Base-by-base conservation (phyloP, 768 basidiomycete genomes). In the Nidularia pulvinata region DNA sequence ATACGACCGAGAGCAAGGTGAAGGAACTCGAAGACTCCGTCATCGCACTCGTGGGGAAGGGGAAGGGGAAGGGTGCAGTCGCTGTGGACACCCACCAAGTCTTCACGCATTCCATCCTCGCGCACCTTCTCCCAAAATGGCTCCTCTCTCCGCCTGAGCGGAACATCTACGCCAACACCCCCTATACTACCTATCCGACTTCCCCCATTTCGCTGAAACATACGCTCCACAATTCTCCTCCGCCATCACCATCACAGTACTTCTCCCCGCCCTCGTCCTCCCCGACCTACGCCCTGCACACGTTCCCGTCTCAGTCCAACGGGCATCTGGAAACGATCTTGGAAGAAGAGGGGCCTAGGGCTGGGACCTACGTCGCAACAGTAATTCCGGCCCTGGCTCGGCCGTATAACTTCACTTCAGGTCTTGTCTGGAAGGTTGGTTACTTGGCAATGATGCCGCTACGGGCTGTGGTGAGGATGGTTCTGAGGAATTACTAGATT, bases 401-500 rank as follows among this genome's bases (percentile, higher is more conserved):
- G 4, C 60, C 61, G 4, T 61, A 52, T 47, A 54, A 60, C 13
- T 34, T 70, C 34, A 57, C 66, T 2, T 64, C 71, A 2, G 50
- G 57, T 33, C 36, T 69, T 37, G 51, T 73, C 6, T 65, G 61
- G 14, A 59, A 61, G 14, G 48, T 64, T 16, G 70, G 71, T 14
- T 67, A 70, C 34, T 19, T 72, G 2, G 59, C 59, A 7, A 69
- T 66, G 7, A 48, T 69, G 39, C 73, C 73, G 7, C 50, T 73
- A 11, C 66, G 71, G 32, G 66, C 66, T 1, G 62, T 70, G 32
- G 46, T 64, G 10, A 59, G 73, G 47, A 72, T 74, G 73, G 59
- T 73, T 25, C 55, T 69, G 1, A 57, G 65, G 50, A 57, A 57
- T 36, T 72, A 72, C 61, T 71, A 59, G 50, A 43, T 33, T 34